phyloP scores from a whole-genome alignment of 1,284 basidiomycete species.

The Marasmius sp. region DNA sequence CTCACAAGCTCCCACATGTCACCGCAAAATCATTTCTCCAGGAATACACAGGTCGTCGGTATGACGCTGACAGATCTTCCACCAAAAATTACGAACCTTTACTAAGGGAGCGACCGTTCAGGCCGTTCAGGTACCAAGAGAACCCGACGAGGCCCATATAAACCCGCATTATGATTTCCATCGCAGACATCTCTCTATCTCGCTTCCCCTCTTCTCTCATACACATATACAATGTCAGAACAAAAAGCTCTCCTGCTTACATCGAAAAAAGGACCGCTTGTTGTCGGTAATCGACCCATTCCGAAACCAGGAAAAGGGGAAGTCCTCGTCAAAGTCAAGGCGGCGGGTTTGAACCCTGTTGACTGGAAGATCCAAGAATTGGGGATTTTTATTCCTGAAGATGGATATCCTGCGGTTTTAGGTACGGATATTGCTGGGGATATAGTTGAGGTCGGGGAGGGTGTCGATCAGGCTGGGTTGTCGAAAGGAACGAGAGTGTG shows the following conservation, averaged over 20 bases:
- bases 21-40: no score
- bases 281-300: conserved; percentile 16
- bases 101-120: no score
- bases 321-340: conserved; percentile 39
- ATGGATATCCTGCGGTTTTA: conserved; percentile 33
- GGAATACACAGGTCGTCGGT: no score
- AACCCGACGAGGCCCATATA: background rate
- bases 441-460: conserved; percentile 40
- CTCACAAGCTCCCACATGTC: no score
- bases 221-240: background rate
- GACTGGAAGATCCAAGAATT: conserved; percentile 40
- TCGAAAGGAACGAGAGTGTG: conserved; percentile 12
- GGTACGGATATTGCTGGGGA: conserved; percentile 49
- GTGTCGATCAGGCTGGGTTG: conserved; percentile 20
- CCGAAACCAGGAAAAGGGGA: conserved; percentile 34
- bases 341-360: conserved; percentile 39
- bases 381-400: conserved; percentile 17
- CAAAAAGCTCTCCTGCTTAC: background rate
- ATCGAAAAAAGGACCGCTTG: conserved; percentile 24
- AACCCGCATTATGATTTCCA: background rate
- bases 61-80: no score
- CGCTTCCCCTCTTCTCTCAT: background rate
- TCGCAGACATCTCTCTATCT: background rate
- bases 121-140: no score
- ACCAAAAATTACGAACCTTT: no score